Evolutionary conservation across 225 moss, liverwort and hornwort species (phyloP).

Genomic region (Pseudisothecium myosuroides): DNA sequence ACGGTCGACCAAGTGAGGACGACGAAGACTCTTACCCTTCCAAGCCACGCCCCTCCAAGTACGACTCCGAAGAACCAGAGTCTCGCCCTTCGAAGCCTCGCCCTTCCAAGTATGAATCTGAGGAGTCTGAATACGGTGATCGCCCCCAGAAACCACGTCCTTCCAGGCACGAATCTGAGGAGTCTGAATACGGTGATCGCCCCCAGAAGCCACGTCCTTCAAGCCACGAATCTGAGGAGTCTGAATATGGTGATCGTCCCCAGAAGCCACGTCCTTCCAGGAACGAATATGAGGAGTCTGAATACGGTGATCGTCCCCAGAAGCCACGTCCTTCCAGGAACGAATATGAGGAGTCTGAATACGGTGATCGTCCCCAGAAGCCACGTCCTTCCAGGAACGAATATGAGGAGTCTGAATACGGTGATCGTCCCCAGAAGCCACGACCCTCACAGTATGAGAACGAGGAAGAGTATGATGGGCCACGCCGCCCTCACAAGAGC

Average conservation of each 20-base stretch:
- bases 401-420: neutral
- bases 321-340: neutral
- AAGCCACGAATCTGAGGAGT: neutral
- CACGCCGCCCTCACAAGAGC: slow-evolving; percentile 18
- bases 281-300: neutral
- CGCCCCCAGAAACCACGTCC: neutral
- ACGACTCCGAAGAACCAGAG: slow-evolving; percentile 1
- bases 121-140: slow-evolving; percentile 1
- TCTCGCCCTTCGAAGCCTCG: slow-evolving; percentile 12
- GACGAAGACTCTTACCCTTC: slow-evolving; percentile 10
- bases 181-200: neutral
- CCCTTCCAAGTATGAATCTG: neutral
- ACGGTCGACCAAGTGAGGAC: slow-evolving; percentile 4
- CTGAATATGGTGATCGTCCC: neutral
- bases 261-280: neutral
- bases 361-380: neutral
- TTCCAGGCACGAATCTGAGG: neutral
- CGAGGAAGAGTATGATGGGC: slow-evolving; percentile 13
- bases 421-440: neutral
- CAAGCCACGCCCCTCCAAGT: slow-evolving; percentile 17
- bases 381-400: neutral
- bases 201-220: neutral
- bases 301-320: neutral
- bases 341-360: neutral
- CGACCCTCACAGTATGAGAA: neutral